Evolutionary conservation across 2,329 filamentous ascomycete species (phyloP).

Genomic region (Rhynchosporium agropyri): DNA sequence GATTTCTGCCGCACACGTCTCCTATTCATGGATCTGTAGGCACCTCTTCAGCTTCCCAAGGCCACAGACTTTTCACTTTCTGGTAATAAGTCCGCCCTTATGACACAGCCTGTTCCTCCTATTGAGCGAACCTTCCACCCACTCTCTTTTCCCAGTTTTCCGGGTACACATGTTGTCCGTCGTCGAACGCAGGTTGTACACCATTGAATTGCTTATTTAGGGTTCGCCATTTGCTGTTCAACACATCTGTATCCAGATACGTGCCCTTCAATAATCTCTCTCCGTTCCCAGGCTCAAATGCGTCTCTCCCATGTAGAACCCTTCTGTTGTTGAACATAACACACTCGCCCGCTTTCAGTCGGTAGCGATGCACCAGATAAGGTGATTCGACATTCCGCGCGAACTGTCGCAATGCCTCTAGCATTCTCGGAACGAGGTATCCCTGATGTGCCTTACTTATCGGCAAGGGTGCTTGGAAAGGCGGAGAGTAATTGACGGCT

Average conservation of each 20-base stretch:
- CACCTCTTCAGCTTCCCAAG: too few species aligned
- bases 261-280: constrained; percentile 82
- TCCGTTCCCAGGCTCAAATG: constrained; percentile 70
- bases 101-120: background rate
- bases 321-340: constrained; percentile 91
- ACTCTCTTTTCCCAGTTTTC: background rate
- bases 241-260: constrained; percentile 73
- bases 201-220: constrained; percentile 35
- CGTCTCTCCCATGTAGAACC: constrained; percentile 78
- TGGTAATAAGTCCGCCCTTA: background rate
- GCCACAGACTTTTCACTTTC: too few species aligned
- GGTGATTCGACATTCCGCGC: constrained; percentile 59
- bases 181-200: background rate
- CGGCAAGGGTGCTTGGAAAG: constrained; percentile 68
- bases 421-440: constrained; percentile 45
- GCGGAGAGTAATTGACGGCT: constrained; percentile 71
- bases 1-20: too few species aligned
- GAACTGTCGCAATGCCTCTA: constrained; percentile 57
- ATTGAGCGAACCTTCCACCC: background rate
- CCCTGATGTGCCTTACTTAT: constrained; percentile 10
- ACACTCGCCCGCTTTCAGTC: constrained; percentile 79
- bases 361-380: constrained; percentile 66
- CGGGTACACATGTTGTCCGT: background rate
- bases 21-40: background rate
- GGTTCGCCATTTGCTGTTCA: constrained; percentile 51